phyloP scores from a whole-genome alignment of 768 basidiomycete genomes.

The Tricholomella constricta region DNA sequence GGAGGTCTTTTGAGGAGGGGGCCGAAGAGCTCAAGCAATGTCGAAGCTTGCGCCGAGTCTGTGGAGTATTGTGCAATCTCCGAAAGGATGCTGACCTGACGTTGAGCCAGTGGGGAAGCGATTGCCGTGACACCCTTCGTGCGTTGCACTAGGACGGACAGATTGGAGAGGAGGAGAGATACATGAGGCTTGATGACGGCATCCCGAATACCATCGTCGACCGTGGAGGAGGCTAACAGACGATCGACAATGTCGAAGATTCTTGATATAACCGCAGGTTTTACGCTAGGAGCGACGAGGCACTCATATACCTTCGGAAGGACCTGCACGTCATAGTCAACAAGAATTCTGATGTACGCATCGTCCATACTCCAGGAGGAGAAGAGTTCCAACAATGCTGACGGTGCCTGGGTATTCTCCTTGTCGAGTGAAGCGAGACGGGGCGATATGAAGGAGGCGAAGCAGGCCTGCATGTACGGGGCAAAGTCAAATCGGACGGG shows the following conservation, averaged over 20 bases:
- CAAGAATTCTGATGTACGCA: conserved; percentile 63
- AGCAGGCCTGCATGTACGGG: conserved; percentile 68
- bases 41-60: conserved; percentile 70
- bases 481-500: conserved; percentile 75
- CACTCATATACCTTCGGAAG: conserved; percentile 83
- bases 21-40: conserved; percentile 69
- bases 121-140: conserved; percentile 52
- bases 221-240: conserved; percentile 56
- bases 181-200: conserved; percentile 70
- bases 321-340: conserved; percentile 64
- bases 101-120: conserved; percentile 69
- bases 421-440: conserved; percentile 71
- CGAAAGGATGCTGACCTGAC: conserved; percentile 83
- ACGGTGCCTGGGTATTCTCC: conserved; percentile 93
- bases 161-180: conserved; percentile 66
- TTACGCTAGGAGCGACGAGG: conserved; percentile 80
- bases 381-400: conserved; percentile 85
- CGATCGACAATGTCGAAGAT: conserved; percentile 86
- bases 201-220: conserved; percentile 51
- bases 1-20: conserved; percentile 80
- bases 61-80: conserved; percentile 73
- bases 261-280: conserved; percentile 76
- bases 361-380: conserved; percentile 68
- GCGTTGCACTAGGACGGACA: conserved; percentile 68
- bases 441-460: conserved; percentile 76